A percentile compares a stretch with the other conserved stretches of the same genome.
Evolutionary conservation across 805 yeast species (phyloP).

Genomic region (Jamesozyma piceae): DNA sequence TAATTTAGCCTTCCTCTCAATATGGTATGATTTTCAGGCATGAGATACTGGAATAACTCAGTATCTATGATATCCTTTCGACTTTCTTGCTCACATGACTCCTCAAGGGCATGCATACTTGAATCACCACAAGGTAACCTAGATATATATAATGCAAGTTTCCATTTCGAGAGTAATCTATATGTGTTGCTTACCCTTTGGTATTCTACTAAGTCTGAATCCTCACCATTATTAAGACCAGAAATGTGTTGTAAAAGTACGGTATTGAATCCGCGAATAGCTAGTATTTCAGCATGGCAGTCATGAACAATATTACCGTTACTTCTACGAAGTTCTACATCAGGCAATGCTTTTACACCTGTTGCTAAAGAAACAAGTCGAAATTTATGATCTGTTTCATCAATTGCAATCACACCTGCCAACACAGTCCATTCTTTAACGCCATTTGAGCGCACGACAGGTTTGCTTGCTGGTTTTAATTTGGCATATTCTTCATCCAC

Average conservation of each 20-base stretch:
- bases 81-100: conserved; percentile 6
- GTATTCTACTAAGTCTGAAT: conserved; percentile 7
- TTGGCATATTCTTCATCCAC: conserved; percentile 25
- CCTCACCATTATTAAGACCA: conserved; percentile 6
- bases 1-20: conserved; percentile 61
- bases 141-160: conserved; percentile 54
- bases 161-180: conserved; percentile 30
- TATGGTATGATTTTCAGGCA: conserved; percentile 19
- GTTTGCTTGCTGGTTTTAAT: conserved; percentile 43
- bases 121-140: conserved; percentile 91
- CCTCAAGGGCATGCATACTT: conserved; percentile 42
- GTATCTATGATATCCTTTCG: conserved; percentile 14
- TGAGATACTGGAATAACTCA: conserved; percentile 22
- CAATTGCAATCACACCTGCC: conserved; percentile 54
- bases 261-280: conserved; percentile 61
- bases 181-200: conserved; percentile 12
- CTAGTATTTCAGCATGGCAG: conserved; percentile 80
- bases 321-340: conserved; percentile 32
- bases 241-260: conserved; percentile 43
- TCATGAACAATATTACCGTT: conserved; percentile 71
- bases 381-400: conserved; percentile 17
- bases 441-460: conserved; percentile 52
- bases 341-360: conserved; percentile 76
- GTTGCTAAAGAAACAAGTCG: conserved; percentile 51
- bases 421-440: conserved; percentile 74